Evolutionary conservation across 208 protist genomes (phyloP).

Genomic region (Acanthamoeba triangularis): DNA sequence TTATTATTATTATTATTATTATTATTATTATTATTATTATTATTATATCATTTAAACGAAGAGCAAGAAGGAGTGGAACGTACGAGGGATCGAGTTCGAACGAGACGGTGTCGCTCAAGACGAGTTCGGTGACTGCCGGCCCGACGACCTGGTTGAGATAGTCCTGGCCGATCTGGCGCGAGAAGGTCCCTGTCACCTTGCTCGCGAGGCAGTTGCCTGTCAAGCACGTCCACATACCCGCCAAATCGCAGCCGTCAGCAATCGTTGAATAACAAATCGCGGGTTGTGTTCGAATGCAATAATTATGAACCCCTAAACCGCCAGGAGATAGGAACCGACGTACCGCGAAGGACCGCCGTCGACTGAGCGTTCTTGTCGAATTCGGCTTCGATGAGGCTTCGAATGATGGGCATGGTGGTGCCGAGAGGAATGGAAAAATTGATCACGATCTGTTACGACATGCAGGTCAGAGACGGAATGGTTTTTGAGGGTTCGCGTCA

Average conservation of each 20-base stretch:
- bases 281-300: no score
- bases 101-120: constrained; percentile 35
- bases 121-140: neutral
- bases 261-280: neutral
- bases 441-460: constrained; percentile 2
- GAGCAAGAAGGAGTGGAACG: neutral
- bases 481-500: neutral
- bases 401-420: constrained; percentile 56
- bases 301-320: no score
- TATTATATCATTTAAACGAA: neutral
- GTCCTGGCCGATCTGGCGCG: constrained; percentile 44
- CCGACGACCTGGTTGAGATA: constrained; percentile 58
- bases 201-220: constrained; percentile 57
- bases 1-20: no score
- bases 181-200: constrained; percentile 56
- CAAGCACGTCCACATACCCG: neutral
- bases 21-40: no score
- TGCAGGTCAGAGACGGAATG: neutral
- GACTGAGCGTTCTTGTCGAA: constrained; percentile 57
- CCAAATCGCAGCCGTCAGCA: neutral
- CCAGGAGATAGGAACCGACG: no score
- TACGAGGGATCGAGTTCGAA: constrained; percentile 65
- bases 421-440: constrained; percentile 59
- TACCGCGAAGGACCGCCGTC: constrained; percentile 23
- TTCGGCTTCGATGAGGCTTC: constrained; percentile 37